Evolutionary conservation across 1,284 basidiomycete genomes (phyloP), one percentile per base, ranked within the genome.

Genomic region (Trichosporon sp.): DNA sequence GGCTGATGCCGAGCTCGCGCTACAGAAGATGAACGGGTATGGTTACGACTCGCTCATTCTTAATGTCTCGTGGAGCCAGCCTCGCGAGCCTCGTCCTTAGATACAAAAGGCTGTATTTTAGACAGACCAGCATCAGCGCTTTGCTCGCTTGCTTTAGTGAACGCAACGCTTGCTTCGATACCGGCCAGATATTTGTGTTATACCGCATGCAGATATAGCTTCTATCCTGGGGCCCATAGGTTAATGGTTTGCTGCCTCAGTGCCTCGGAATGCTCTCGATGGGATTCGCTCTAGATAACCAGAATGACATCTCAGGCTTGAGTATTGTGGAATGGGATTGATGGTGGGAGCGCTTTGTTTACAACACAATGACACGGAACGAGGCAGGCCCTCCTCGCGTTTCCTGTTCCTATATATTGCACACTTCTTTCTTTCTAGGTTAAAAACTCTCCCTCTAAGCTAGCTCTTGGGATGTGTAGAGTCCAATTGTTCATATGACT

Each of bases 21-120:
- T 97, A 83, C 87, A 91, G 75, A 97, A 94, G 83, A 88, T 95
- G 74, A 87, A 99, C 76, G 96, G 96, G 29, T 86, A 88, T 75
- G 93, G 77, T 59, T 80, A 80, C 72, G 78, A 80, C 69, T 74
- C 72, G 60, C 72, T 80, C 46, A 80, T 80, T 60, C 70, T 80
- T 59, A 75, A 73, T 46, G 78, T 80, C 40, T 74, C 75, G 52
- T 79, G 77, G 77, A 56, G 44, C 46, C 64, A 61, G 60, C 60
- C 60, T 7, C 60, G 60, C 31, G 60, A 61, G 56, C 60, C 73
- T 71, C 46, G 49, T 29, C 49, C 49, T 54, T 54, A 37, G n/a
- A 34, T 8, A 34, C 7, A 52, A 52, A 54, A 54, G 49, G 49
- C 49, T 44, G 40, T 44, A 44, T 44, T 44, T 10, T 44, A 32